Percentiles rank a stretch among this genome's conserved stretches.
phyloP scores from a whole-genome alignment of 495 filamentous ascomycete genomes.

The Terfezia claveryi region DNA sequence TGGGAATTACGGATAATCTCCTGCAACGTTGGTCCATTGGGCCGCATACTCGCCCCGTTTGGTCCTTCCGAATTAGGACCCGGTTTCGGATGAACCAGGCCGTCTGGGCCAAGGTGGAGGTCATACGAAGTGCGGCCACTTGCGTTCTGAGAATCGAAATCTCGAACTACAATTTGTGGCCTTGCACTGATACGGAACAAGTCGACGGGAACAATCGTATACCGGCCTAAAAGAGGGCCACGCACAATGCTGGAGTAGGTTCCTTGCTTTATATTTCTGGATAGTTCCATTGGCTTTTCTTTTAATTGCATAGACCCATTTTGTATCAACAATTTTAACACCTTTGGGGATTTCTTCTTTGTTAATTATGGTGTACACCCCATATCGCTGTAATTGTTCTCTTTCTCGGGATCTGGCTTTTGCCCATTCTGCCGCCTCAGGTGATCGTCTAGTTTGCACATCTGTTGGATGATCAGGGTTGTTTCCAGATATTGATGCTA shows the following conservation, averaged over 20 bases:
- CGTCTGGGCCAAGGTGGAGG: neutral
- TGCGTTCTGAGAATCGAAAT: neutral
- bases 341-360: too few relatives aligned
- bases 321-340: too few relatives aligned
- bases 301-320: too few relatives aligned
- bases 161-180: neutral
- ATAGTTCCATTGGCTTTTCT: too few relatives aligned
- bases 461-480: too few relatives aligned
- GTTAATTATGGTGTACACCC: too few relatives aligned
- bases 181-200: neutral
- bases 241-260: neutral
- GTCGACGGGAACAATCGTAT: neutral
- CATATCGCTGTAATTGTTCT: too few relatives aligned
- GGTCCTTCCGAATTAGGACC: neutral
- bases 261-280: too few relatives aligned
- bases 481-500: too few relatives aligned
- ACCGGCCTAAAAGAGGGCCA: neutral
- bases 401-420: too few relatives aligned
- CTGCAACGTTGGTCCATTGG: neutral
- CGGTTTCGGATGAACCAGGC: neutral
- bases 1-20: neutral
- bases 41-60: neutral
- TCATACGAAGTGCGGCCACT: neutral
- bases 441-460: too few relatives aligned
- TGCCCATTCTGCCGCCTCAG: too few relatives aligned